Evolutionary conservation across 148 eudicot genomes (phyloP).

Genomic region (Rhododendron simsii): DNA sequence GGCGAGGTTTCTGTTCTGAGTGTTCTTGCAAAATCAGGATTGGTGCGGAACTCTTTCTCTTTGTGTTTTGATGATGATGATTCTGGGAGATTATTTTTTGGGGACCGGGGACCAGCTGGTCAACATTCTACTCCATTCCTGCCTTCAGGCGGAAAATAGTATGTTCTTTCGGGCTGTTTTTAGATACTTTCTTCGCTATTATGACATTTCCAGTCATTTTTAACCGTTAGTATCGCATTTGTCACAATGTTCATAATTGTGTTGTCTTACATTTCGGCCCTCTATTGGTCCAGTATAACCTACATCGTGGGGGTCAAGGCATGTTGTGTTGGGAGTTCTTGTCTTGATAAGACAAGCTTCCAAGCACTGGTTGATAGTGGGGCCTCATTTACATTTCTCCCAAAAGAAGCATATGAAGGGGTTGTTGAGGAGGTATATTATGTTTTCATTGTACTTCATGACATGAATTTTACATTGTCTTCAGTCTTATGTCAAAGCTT

Average conservation of each 20-base stretch:
- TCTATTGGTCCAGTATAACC: constrained; percentile 45
- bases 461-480: neutral
- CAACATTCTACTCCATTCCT: constrained; percentile 71
- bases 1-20: constrained; percentile 84
- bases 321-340: constrained; percentile 67
- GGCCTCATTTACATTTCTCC: constrained; percentile 72
- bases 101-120: constrained; percentile 65
- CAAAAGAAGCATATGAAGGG: constrained; percentile 47
- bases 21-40: constrained; percentile 76
- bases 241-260: neutral
- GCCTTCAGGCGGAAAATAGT: constrained; percentile 64
- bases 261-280: constrained; percentile 2
- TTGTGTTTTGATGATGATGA: constrained; percentile 70
- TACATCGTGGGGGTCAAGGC: constrained; percentile 74
- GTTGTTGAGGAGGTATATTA: constrained; percentile 65
- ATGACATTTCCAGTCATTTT: neutral
- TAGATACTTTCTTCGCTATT: constrained; percentile 1
- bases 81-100: constrained; percentile 81
- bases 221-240: neutral
- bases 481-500: constrained; percentile 8
- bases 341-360: constrained; percentile 66
- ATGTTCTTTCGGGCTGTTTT: constrained; percentile 11
- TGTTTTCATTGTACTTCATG: neutral
- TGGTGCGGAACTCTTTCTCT: constrained; percentile 70
- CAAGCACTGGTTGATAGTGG: constrained; percentile 88